These are phyloP conservation scores for Dictyostelium capitatum DNA, from an alignment of 78 protist genomes.

Conservation along the genomic window DNA sequence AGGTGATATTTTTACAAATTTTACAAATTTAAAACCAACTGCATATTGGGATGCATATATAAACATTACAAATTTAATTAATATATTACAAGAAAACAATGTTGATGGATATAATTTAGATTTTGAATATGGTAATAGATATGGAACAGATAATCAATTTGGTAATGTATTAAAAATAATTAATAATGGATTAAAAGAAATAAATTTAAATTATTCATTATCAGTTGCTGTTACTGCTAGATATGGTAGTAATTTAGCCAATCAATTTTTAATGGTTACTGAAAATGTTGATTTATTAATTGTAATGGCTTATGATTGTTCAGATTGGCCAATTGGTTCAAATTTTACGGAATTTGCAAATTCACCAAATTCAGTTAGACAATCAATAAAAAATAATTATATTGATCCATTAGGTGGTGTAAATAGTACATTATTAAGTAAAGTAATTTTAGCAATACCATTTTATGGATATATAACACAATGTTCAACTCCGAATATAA, in stretches of 20 bases:
- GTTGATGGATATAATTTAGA: neutral
- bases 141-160: neutral
- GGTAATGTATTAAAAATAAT: neutral
- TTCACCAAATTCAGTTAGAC: neutral
- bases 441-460: neutral
- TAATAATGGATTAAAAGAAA: neutral
- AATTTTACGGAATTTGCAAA: neutral
- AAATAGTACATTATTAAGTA: neutral
- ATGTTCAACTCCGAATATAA: neutral
- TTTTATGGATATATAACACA: neutral
- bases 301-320: neutral
- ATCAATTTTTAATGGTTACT: neutral
- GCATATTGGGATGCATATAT: conserved; percentile 10
- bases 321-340: neutral
- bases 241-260: neutral
- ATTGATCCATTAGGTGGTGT: neutral
- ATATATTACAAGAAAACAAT: neutral
- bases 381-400: neutral
- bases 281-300: neutral
- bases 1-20: neutral
- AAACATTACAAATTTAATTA: neutral
- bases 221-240: neutral
- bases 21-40: neutral
- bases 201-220: neutral
- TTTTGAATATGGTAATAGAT: neutral